Evolutionary conservation across 495 filamentous ascomycete genomes (phyloP), one percentile per base, ranked within the genome.

Genomic region (Ramalina peruviana): DNA sequence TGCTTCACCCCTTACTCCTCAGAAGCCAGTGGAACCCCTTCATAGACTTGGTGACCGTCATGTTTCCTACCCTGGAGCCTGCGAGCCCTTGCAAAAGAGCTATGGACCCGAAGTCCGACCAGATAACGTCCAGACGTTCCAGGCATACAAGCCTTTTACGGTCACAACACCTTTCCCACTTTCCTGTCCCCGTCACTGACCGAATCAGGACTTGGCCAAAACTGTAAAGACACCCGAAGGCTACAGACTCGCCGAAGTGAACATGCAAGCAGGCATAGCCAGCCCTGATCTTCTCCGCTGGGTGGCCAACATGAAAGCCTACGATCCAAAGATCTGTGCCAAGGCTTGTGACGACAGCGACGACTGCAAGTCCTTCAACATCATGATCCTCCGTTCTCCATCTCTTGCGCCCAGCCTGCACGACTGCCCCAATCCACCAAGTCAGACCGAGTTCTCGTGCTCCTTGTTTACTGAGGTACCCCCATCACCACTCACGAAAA

Each of bases 401-500:
- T 33, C 19, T 33, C 27, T 47, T 6, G 4, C 11, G 5, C n/a
- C 36, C 15, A 6, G 16, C 26, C 2, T 9, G n/a, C 2, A 15
- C 19, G 10, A 47, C 2, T 47, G 45, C n/a, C 45, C 45, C 12
- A 48, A 48, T 15, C 45, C 45, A 33, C 45, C 45, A 37, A 48
- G 45, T 27, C 16, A 36, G 6, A 38, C 21, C 15, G n/a, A 6
- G 2, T 48, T 33, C 21, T 2, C 25, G 1, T 48, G 45, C 45
- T 5, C n/a, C 1, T 10, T 48, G 17, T 17, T 36, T 17, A 27
- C 23, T 4, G 45, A 16, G 30, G 19, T 0, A 26, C 30, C 7
- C 12, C 30, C 5, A 33, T 37, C 33, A 4, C 26, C 15, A 12
- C 5, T 36, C 9, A 30, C 1, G 42, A 30, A 5, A 21, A 4